These are phyloP conservation scores for Pythium dissimile DNA, from an alignment of 352 stramenopile genomes.

Conservation along the genomic window DNA sequence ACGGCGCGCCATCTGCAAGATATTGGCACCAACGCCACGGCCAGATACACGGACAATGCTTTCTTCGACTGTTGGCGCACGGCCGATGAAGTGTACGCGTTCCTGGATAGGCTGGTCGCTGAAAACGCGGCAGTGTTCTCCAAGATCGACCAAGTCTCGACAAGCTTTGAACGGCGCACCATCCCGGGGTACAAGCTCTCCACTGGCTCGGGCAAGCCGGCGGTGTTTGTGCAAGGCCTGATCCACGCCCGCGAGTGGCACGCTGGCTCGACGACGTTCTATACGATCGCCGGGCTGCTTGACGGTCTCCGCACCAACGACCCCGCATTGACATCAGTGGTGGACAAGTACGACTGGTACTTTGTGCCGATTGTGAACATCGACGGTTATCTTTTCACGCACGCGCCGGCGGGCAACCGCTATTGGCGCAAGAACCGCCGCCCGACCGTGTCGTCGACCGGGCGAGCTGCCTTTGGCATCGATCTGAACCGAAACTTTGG, in stretches of 20 bases:
- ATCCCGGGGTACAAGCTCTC: slow-evolving; percentile 30
- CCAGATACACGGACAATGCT: slow-evolving; percentile 23
- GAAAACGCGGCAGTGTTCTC: slow-evolving; percentile 24
- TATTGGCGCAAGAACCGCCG: slow-evolving; percentile 31
- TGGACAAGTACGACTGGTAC: slow-evolving; percentile 31
- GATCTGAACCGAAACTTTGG: slow-evolving; percentile 38
- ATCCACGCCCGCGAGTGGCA: slow-evolving; percentile 33
- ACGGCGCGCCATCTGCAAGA: slow-evolving; percentile 9
- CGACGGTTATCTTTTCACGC: slow-evolving; percentile 25
- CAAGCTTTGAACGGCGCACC: slow-evolving; percentile 12
- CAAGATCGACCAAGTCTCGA: slow-evolving; percentile 26
- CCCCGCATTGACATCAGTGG: slow-evolving; percentile 2
- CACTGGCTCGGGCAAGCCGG: slow-evolving; percentile 5
- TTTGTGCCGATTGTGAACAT: slow-evolving; percentile 35
- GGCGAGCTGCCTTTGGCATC: slow-evolving; percentile 11
- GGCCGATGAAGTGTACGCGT: slow-evolving; percentile 22
- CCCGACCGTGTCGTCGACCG: neutral
- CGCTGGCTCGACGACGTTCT: slow-evolving; percentile 17
- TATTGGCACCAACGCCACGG: neutral
- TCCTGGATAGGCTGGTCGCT: slow-evolving; percentile 20
- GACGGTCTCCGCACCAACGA: slow-evolving; percentile 17
- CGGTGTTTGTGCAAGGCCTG: slow-evolving; percentile 23
- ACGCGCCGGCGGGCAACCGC: slow-evolving; percentile 15
- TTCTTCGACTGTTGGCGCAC: slow-evolving; percentile 37
- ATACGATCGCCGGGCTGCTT: slow-evolving; percentile 19